phyloP scores from a whole-genome alignment of 169 alveolate species.

The Perkinsus marinus region DNA sequence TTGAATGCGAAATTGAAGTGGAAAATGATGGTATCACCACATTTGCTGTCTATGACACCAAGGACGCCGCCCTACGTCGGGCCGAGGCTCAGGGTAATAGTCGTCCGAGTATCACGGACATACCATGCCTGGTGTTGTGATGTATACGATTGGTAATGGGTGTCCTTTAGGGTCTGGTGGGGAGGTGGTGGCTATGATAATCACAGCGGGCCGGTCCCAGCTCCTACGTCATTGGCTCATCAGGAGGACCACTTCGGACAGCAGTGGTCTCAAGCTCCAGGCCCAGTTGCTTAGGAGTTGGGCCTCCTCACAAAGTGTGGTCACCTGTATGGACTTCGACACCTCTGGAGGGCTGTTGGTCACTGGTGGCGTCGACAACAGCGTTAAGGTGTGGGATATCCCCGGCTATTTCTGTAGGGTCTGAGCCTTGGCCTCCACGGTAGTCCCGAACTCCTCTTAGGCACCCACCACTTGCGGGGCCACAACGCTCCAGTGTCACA shows the following conservation, averaged over 20 bases:
- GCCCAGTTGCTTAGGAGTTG: not conserved
- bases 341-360: not conserved
- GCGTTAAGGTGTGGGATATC: conserved; percentile 1
- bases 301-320: not conserved
- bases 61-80: not conserved
- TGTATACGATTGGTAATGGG: too few relatives aligned
- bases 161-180: too few relatives aligned
- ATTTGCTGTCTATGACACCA: not conserved
- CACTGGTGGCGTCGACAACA: not conserved
- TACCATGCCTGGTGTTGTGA: too few relatives aligned
- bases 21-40: not conserved
- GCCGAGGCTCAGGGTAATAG: not conserved
- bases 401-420: not conserved
- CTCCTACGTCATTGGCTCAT: not conserved
- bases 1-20: not conserved
- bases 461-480: not conserved
- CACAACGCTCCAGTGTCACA: not conserved
- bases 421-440: not conserved
- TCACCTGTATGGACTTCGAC: not conserved
- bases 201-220: not conserved
- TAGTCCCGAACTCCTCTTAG: not conserved
- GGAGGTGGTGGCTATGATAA: not conserved
- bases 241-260: not conserved
- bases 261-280: not conserved
- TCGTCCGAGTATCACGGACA: too few relatives aligned